phyloP scores from a whole-genome alignment of 1,139 yeast species.

The Geotrichum histeridarum region DNA sequence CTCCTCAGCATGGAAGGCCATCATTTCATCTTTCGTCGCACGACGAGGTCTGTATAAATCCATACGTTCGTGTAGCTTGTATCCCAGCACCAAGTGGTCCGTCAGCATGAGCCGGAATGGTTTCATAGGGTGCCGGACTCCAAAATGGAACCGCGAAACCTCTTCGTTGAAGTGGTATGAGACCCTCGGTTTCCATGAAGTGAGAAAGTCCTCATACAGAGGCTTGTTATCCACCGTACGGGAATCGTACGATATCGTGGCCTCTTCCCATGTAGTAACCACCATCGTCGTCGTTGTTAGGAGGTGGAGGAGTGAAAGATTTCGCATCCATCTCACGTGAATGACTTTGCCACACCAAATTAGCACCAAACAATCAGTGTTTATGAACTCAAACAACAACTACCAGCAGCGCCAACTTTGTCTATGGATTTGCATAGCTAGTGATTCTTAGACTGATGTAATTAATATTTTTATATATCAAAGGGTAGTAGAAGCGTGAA shows the following conservation, averaged over 20 bases:
- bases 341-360: not conserved
- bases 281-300: slow-evolving; percentile 24
- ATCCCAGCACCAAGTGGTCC: slow-evolving; percentile 81
- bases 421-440: too few relatives aligned
- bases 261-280: slow-evolving; percentile 30
- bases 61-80: slow-evolving; percentile 84
- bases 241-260: slow-evolving; percentile 41
- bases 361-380: too few relatives aligned
- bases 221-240: slow-evolving; percentile 59
- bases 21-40: slow-evolving; percentile 75
- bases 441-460: too few relatives aligned
- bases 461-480: too few relatives aligned
- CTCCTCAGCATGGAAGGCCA: slow-evolving; percentile 77
- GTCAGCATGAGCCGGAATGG: slow-evolving; percentile 94
- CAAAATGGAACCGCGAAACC: slow-evolving; percentile 77
- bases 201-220: slow-evolving; percentile 43
- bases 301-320: not conserved
- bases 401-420: too few relatives aligned
- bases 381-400: too few relatives aligned
- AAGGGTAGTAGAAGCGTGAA: too few relatives aligned
- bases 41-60: slow-evolving; percentile 77
- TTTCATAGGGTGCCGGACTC: slow-evolving; percentile 94
- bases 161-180: slow-evolving; percentile 87
- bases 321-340: not conserved
- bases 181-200: slow-evolving; percentile 44